Evolutionary conservation across 192 early-diverging fungal species (phyloP).

Genomic region (Globomyces pollinis-pini): DNA sequence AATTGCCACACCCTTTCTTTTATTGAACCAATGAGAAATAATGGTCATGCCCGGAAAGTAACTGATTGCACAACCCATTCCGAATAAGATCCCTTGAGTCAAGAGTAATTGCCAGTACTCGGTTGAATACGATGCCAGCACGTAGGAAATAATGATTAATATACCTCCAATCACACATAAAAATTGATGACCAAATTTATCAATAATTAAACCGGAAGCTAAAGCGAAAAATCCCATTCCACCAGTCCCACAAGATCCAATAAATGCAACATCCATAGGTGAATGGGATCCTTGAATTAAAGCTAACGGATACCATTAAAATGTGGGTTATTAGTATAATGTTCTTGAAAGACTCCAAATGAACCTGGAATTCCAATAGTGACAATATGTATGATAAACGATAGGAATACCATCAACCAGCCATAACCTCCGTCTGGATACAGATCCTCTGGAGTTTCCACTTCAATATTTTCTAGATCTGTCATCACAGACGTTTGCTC

Average conservation of each 20-base stretch:
- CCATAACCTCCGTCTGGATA: constrained; percentile 36
- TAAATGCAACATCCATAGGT: background rate
- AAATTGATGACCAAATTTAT: background rate
- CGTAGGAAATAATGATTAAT: background rate
- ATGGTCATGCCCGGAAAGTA: constrained; percentile 58
- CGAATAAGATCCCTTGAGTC: constrained; percentile 47
- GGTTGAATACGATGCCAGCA: background rate
- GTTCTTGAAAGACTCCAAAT: constrained; percentile 27
- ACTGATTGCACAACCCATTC: constrained; percentile 58
- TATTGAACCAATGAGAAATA: constrained; percentile 64
- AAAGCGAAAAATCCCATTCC: constrained; percentile 7
- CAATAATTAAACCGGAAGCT: background rate
- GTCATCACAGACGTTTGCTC: too few species aligned
- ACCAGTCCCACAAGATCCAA: background rate
- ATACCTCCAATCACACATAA: background rate
- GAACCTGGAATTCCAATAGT: constrained; percentile 18
- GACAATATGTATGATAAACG: constrained; percentile 33
- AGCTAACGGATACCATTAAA: background rate
- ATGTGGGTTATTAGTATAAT: background rate
- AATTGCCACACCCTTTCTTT: constrained; percentile 58
- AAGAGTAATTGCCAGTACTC: constrained; percentile 7
- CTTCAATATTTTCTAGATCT: background rate
- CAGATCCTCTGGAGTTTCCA: background rate
- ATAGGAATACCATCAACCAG: constrained; percentile 31
- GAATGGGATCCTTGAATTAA: background rate